Evolutionary conservation across 1,139 yeast genomes (phyloP).

Genomic region (Arxiozyma slooffiae): DNA sequence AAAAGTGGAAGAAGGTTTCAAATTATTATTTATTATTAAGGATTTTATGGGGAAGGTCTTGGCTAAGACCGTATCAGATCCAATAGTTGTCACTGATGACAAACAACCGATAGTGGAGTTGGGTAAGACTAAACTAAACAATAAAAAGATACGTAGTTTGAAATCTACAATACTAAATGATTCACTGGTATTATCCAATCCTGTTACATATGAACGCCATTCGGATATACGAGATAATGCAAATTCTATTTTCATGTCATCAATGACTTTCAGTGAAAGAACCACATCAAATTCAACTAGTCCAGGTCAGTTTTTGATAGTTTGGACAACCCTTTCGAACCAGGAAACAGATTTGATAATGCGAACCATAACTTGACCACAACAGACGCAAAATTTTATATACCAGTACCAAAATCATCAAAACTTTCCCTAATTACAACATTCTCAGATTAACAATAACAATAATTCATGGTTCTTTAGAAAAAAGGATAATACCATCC

Average conservation of each 20-base stretch:
- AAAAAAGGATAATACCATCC: constrained; percentile 32
- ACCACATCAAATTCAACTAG: constrained; percentile 3
- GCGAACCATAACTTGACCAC: not conserved
- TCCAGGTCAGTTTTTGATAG: constrained; percentile 1
- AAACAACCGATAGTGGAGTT: constrained; percentile 33
- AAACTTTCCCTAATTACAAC: not conserved
- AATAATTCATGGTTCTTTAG: not conserved
- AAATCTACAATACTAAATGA: constrained; percentile 1
- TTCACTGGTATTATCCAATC: constrained; percentile 1
- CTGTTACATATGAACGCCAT: not conserved
- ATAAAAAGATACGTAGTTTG: not conserved
- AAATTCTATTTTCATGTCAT: not conserved
- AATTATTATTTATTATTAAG: constrained; percentile 57
- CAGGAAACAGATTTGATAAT: not conserved
- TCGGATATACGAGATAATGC: not conserved
- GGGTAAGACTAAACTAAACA: not conserved
- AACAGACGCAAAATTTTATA: not conserved
- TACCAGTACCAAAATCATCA: not conserved
- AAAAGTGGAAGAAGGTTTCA: constrained; percentile 71
- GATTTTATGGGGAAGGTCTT: constrained; percentile 51
- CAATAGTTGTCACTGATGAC: constrained; percentile 87
- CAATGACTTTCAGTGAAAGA: not conserved
- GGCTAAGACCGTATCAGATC: constrained; percentile 61
- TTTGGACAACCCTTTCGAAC: not conserved
- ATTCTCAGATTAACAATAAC: not conserved